Base-by-base conservation (phyloP, 805 yeast species). In the Zygoascus tannicola region DNA sequence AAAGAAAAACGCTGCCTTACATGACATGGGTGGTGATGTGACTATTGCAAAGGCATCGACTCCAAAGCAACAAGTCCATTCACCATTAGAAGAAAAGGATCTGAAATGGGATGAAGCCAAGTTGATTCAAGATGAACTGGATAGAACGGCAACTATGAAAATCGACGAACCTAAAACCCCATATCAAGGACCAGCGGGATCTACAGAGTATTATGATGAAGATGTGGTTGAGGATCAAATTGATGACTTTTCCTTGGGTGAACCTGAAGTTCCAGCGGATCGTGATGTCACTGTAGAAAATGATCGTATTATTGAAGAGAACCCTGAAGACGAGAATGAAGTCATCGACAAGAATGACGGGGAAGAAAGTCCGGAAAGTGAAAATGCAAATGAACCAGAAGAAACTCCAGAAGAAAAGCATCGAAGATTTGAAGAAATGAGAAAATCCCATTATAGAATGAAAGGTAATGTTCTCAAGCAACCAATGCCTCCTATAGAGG, bases 101-200 rank as follows among this genome's bases (percentile, higher is more conserved):
- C 69, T 86, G 52, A 73, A 79, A 57, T 88, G 96, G 96, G 94
- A 88, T 58, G 88, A 84, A 52, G 68, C 79, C 49, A 88, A 88
- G 56, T 62, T 88, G 43, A 75, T 72, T 41, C 60, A 74, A n/a
- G 73, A 85, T 3, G 94, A 87, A 57, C 83, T 76, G 58, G 85
- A 81, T 53, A 77, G 77, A 61, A 63, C 72, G 8, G 75, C 86
- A 19, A 80, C 85, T 22, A 80, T 81, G 86, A 79, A 80, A 54
- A 85, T 88, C 36, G 94, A 85, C 57, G 97, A 88, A 60, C 97
- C 97, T 19, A 88, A 88, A 68, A 88, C 97, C 1, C 97, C 97
- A 4, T 88, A 82, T 56, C 94, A 85, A 58, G 94, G 92, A 8
- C 94, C 95, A 0, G 81, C 85, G 22, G 60, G 59, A n/a, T 80